Base-by-base conservation (phyloP, 352 stramenopile species). In the Pythium rhizo-oryzae region DNA sequence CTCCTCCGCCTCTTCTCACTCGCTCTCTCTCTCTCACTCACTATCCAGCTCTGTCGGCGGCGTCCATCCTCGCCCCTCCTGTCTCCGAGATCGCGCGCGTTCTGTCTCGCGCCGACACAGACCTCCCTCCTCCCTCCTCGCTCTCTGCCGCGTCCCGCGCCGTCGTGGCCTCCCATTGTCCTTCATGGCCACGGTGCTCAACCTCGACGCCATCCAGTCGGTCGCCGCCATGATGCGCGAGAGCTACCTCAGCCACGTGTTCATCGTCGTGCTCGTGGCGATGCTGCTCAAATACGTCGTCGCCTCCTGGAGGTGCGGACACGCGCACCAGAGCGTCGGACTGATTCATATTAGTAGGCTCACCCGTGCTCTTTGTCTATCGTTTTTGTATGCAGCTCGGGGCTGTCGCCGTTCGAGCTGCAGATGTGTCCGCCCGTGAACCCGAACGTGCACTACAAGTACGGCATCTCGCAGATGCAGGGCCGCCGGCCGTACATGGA, bases 401-500 rank as follows among this genome's bases (percentile, higher is more conserved):
- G 64, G 13, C 55, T 91, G 35, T 65, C 81, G 62, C 78, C 85
- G 25, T 93, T 83, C 71, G 85, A 93, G 59, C 75, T 90, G 50
- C 79, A 87, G 62, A 88, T 77, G 66, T 91, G 82, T 71, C 86
- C 86, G 23, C 86, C 86, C 30, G 81, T 92, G 58, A 92, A 94
- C 71, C 74, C 76, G 35, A 87, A 84, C 62, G 80, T 90, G 35
- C 79, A 87, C 69, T 96, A 93, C 62, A 84, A 76, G 69, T 96
- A 96, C 60, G 87, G 85, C 25, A 74, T 96, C 30, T 81, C 87
- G 54, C 85, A 96, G 66, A 94, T 96, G 85, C 77, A 89, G 73
- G 80, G 89, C 25, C 76, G 87, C 46, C 74, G 92, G 4, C 87
- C 87, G 65, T 97, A 98, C 76, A 97, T 98, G 90, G 92, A 98